Base-by-base conservation (phyloP, 2,329 filamentous ascomycete species). In the Xylariaceae sp. region DNA sequence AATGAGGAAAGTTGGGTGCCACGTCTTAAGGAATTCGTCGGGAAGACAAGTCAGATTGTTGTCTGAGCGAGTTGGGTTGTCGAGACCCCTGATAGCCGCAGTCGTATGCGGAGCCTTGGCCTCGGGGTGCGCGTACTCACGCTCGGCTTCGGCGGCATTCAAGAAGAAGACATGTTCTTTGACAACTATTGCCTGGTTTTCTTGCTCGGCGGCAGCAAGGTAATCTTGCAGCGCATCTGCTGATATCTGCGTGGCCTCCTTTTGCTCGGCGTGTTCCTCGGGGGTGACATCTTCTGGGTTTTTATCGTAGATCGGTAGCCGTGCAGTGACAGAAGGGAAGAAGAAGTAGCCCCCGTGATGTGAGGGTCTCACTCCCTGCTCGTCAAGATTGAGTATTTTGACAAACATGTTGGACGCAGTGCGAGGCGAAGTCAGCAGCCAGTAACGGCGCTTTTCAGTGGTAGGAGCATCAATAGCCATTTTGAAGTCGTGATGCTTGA, bases 361-460 rank as follows among this genome's bases (percentile, higher is more conserved):
- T 14, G 50, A 33, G 12, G 53, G 44, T 32, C 53, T 48, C 5
- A 54, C 48, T 1, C 22, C 42, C 30, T 57, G 55, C 14, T 47
- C 48, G 6, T 55, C 51, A 1, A 57, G 40, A 15, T 57, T 57
- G 17, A 57, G 38, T 6, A 57, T 45, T 30, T 46, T 45, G 9
- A 57, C 45, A 11, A 57, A n/a, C 45, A 57, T 38, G 47, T 55
- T 56, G n/a, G 53, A 56, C 7, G 55, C 55, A 2, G 55, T 57
- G 27, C 55, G 53, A 44, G 55, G 55, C 44, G 52, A 52, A 7
- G 53, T 56, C 32, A 57, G 45, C 33, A 57, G 51, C 55, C 53
- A 57, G 46, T 52, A 50, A 17, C 55, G 53, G 44, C 48, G 39
- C 40, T 44, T 44, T 32, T 44, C 45, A 27, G 22, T 27, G 10